Evolutionary conservation across 2,329 filamentous ascomycete species (phyloP), one percentile per base, ranked within the genome.

Genomic region (Fusarium sp.): DNA sequence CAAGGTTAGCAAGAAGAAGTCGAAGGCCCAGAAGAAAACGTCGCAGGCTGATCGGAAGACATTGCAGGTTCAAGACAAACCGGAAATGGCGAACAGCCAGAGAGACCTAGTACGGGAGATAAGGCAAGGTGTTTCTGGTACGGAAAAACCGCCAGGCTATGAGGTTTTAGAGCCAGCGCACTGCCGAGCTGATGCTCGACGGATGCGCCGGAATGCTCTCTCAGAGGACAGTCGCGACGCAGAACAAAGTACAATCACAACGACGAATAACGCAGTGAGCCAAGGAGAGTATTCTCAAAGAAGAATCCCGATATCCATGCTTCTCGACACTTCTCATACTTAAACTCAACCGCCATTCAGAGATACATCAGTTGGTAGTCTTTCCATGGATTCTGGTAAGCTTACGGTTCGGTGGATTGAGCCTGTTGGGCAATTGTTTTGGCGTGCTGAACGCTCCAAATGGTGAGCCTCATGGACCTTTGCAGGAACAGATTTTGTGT

Each of bases 141-240:
- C 5, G 1, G 17, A 26, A 8, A 7, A 26, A 13, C 12, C 7
- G 5, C 11, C 30, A 33, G 11, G 7, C 7, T 8, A 9, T 10
- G 30, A 30, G 30, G 23, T 23, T 32, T 2, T 10, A 27, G 20
- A 17, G 2, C 1, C 7, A 23, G 7, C 14, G 14, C 17, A 9
- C 5, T 12, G 32, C 6, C 9, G n/a, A n/a, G 8, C 11, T 1
- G 11, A 2, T 0, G 15, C 20, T 5, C 12, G 18, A 11, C 3
- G 8, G 35, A 12, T 10, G 14, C 17, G 7, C 14, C 17, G 4
- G 2, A 6, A 4, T 9, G 12, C 7, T 38, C 23, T 23, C 23
- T 23, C 23, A 23, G 23, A 23, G 23, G 23, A 23, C 23, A 23
- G 23, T 23, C 23, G 23, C 6, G 12, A 35, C n/a, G 30, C 6